Evolutionary conservation across 129 eudicot species (phyloP).

Genomic region (Tagetes patula): DNA sequence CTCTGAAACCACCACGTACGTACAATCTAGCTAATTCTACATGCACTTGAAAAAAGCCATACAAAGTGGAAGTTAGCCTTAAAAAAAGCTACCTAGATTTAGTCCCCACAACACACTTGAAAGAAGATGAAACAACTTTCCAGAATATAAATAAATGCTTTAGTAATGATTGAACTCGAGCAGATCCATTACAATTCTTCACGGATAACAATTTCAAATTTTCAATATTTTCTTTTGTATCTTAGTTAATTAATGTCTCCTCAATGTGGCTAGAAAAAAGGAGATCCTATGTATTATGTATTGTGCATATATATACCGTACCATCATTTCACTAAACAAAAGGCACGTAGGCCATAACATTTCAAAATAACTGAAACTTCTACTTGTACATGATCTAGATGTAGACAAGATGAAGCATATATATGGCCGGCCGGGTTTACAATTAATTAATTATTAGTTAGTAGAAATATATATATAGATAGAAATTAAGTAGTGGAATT

Average conservation of each 20-base stretch:
- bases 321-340: neutral
- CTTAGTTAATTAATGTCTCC: neutral
- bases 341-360: neutral
- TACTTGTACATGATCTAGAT: neutral
- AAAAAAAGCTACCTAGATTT: slow-evolving; percentile 33
- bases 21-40: neutral
- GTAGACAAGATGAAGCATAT: neutral
- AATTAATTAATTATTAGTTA: slow-evolving; percentile 11
- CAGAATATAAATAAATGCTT: slow-evolving; percentile 25
- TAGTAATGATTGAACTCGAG: slow-evolving; percentile 25
- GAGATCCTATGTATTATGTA: neutral
- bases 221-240: neutral
- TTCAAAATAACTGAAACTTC: neutral
- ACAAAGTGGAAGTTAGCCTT: slow-evolving; percentile 61
- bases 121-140: slow-evolving; percentile 37
- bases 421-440: neutral
- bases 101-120: slow-evolving; percentile 33
- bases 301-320: no score
- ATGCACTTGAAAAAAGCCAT: slow-evolving; percentile 21
- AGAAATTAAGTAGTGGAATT: neutral
- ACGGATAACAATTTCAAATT: neutral
- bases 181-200: neutral
- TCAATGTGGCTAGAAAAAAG: neutral
- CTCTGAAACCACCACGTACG: no score
- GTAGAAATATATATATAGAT: neutral